phyloP scores from a whole-genome alignment of 139 green algal species.

The Diplosphaera chodatii region DNA sequence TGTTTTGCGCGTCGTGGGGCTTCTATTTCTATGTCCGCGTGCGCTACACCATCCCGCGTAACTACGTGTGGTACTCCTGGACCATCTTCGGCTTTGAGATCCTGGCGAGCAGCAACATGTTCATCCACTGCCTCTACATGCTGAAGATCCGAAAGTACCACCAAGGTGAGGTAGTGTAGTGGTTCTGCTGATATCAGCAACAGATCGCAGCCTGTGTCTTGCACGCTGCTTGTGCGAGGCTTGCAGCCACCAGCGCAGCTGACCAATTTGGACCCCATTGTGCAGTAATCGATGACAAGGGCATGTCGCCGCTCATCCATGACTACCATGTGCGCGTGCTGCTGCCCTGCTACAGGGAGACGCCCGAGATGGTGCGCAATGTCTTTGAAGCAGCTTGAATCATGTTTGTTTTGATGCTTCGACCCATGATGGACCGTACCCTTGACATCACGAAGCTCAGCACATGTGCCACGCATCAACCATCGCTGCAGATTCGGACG shows the following conservation, averaged over 20 bases:
- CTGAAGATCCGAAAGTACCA: background rate
- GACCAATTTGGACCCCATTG: too few relatives aligned
- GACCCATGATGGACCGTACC: too few relatives aligned
- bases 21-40: background rate
- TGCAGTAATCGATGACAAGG: constrained; percentile 20
- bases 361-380: constrained; percentile 11
- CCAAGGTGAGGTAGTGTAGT: background rate
- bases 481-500: background rate
- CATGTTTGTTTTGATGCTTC: too few relatives aligned
- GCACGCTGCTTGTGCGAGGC: too few relatives aligned
- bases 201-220: too few relatives aligned
- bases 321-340: constrained; percentile 1
- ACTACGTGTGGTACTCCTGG: background rate
- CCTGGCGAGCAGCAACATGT: background rate
- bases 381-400: too few relatives aligned
- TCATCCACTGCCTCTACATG: background rate
- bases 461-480: too few relatives aligned
- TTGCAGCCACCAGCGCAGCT: too few relatives aligned
- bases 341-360: constrained; percentile 9
- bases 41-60: background rate
- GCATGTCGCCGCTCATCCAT: background rate
- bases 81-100: background rate
- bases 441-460: too few relatives aligned
- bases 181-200: too few relatives aligned
- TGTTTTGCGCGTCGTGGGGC: background rate